Percentiles rank a stretch among this genome's conserved stretches.
Conservation (phyloP, 495 filamentous ascomycete genomes). For the Patellaria atrata region DNA sequence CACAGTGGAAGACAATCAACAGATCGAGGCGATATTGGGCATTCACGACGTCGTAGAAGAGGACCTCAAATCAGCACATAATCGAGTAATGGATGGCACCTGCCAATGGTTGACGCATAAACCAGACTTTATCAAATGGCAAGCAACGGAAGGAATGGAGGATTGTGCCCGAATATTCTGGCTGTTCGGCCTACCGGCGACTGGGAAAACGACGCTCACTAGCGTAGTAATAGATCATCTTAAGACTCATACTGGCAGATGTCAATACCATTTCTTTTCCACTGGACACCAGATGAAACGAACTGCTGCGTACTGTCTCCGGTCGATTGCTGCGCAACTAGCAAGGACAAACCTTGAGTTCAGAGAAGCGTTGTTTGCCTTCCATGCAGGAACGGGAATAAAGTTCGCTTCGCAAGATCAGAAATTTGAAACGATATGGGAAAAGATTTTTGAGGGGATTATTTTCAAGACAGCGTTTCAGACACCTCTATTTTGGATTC, state of each 20-base stretch:
- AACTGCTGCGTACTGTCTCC: conserved; percentile 19
- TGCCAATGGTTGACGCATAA: conserved; percentile 8
- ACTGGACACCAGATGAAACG: conserved; percentile 23
- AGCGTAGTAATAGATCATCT: conserved; percentile 20
- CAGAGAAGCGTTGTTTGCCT: conserved; percentile 18
- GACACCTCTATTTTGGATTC: conserved; percentile 29
- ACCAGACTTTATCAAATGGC: conserved; percentile 1
- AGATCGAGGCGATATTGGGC: conserved; percentile 1
- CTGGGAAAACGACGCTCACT: conserved; percentile 28
- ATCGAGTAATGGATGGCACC: background rate
- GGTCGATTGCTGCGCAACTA: conserved; percentile 31
- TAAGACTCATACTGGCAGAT: conserved; percentile 4
- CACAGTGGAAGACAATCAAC: background rate
- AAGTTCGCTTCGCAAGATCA: no score
- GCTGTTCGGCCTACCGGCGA: conserved; percentile 22
- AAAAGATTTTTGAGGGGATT: conserved; percentile 25
- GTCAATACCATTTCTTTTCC: conserved; percentile 29
- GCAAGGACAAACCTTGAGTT: conserved; percentile 16
- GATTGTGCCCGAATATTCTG: conserved; percentile 19
- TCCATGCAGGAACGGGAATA: conserved; percentile 20
- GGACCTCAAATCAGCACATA: background rate
- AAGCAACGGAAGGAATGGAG: background rate
- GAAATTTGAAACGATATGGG: conserved; percentile 29
- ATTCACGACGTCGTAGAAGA: conserved; percentile 1
- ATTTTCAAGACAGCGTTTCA: conserved; percentile 18